A percentile compares a stretch with the other conserved stretches of the same genome.
Evolutionary conservation across 805 yeast genomes (phyloP).

Genomic region (Saturnispora sanitii): DNA sequence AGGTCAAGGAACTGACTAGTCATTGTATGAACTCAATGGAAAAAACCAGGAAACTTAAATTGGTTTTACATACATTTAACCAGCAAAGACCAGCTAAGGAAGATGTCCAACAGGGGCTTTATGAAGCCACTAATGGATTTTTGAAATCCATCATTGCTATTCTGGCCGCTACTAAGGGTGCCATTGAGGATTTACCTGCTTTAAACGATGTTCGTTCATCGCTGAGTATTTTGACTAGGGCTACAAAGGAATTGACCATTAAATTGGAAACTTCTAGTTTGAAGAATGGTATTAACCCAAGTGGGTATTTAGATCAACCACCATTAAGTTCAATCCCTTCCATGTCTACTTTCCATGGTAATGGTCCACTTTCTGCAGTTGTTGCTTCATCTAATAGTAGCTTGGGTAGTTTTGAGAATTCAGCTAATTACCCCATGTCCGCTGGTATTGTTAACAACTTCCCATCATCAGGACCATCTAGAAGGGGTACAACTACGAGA

Average conservation of each 20-base stretch:
- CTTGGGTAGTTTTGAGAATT: neutral
- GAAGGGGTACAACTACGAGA: conserved; percentile 4
- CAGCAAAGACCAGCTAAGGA: conserved; percentile 19
- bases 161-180: conserved; percentile 69
- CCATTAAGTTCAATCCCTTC: conserved; percentile 30
- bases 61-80: conserved; percentile 43
- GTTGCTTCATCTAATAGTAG: neutral
- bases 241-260: conserved; percentile 88
- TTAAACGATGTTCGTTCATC: conserved; percentile 72
- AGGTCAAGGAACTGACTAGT: conserved; percentile 66
- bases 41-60: conserved; percentile 57
- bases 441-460: conserved; percentile 5
- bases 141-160: conserved; percentile 77
- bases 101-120: conserved; percentile 55
- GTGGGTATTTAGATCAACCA: conserved; percentile 24
- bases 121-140: conserved; percentile 79
- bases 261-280: conserved; percentile 59
- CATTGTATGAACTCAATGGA: conserved; percentile 78
- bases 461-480: neutral
- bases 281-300: conserved; percentile 20
- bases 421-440: conserved; percentile 3
- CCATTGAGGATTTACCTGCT: conserved; percentile 73
- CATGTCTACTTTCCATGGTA: conserved; percentile 22
- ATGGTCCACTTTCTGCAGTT: conserved; percentile 12
- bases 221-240: conserved; percentile 71